Percentiles rank a stretch among this genome's conserved stretches.
Evolutionary conservation across 2,329 filamentous ascomycete species (phyloP).

Genomic region (Ophiostoma triangulosporum): DNA sequence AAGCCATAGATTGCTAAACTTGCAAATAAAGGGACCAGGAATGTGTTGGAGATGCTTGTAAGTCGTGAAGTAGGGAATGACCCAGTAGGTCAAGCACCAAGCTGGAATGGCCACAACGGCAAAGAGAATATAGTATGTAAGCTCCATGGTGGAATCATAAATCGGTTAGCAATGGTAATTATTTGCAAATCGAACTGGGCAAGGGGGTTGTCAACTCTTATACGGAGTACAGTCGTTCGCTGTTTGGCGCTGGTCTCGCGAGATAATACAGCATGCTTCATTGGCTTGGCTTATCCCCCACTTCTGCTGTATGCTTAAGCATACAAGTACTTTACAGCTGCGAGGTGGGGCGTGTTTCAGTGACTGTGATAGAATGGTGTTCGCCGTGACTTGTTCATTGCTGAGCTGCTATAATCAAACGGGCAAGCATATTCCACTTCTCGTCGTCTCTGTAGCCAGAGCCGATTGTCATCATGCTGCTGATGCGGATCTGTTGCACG

Average conservation of each 20-base stretch:
- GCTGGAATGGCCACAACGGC: conserved; percentile 4
- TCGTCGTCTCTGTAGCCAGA: too few relatives aligned
- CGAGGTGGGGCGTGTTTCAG: too few relatives aligned
- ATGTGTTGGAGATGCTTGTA: conserved; percentile 9
- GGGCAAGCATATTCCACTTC: too few relatives aligned
- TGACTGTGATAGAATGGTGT: neutral
- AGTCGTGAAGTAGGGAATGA: conserved; percentile 10
- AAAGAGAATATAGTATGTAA: conserved; percentile 7
- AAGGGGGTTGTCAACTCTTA: neutral
- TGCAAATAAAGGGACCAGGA: conserved; percentile 9
- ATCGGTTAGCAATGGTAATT: neutral
- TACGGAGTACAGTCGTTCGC: neutral
- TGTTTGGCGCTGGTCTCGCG: neutral
- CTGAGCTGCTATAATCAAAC: too few relatives aligned
- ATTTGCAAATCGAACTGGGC: neutral
- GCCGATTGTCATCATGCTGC: too few relatives aligned
- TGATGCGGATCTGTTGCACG: too few relatives aligned
- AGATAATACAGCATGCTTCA: neutral
- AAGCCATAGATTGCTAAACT: conserved; percentile 12
- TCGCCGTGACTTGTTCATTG: too few relatives aligned
- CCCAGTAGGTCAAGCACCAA: conserved; percentile 9
- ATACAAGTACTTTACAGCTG: too few relatives aligned
- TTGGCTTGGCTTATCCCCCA: conserved; percentile 7
- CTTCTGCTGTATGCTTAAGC: conserved; percentile 1
- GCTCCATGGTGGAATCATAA: conserved; percentile 1